phyloP scores from a whole-genome alignment of 1,139 yeast species.

The Taphrina communis region DNA sequence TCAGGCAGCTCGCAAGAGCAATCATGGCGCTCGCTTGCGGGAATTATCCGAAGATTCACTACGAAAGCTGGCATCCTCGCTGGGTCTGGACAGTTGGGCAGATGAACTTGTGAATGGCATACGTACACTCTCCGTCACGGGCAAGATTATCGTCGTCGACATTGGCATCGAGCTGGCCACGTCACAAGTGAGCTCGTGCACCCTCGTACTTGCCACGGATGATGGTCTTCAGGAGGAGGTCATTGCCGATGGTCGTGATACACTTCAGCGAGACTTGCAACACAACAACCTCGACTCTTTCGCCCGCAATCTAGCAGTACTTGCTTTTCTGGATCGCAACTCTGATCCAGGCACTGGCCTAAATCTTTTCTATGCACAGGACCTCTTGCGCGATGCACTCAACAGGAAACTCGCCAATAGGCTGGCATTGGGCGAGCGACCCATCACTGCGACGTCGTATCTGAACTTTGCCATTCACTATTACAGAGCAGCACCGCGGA shows the following conservation, averaged over 20 bases:
- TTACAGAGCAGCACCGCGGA: background rate
- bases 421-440: background rate
- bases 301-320: slow-evolving; percentile 18
- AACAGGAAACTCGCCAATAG: slow-evolving; percentile 9
- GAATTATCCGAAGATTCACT: slow-evolving; percentile 6
- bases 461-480: slow-evolving; percentile 1
- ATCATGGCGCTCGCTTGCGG: slow-evolving; percentile 3
- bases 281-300: slow-evolving; percentile 3
- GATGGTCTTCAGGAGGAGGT: slow-evolving; percentile 37
- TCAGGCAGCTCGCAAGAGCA: slow-evolving; percentile 10
- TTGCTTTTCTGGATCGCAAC: slow-evolving; percentile 22
- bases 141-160: slow-evolving; percentile 37
- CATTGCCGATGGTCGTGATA: slow-evolving; percentile 25
- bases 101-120: slow-evolving; percentile 25
- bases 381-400: slow-evolving; percentile 15
- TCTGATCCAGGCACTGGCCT: slow-evolving; percentile 20
- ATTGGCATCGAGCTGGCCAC: slow-evolving; percentile 15
- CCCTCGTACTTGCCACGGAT: slow-evolving; percentile 31
- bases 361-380: slow-evolving; percentile 16
- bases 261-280: slow-evolving; percentile 12
- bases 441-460: slow-evolving; percentile 8
- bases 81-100: slow-evolving; percentile 31
- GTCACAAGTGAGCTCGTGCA: slow-evolving; percentile 7
- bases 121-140: slow-evolving; percentile 31
- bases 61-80: slow-evolving; percentile 8